phyloP scores from a whole-genome alignment of 2,329 filamentous ascomycete species.

The Paecilomyces fulvus region DNA sequence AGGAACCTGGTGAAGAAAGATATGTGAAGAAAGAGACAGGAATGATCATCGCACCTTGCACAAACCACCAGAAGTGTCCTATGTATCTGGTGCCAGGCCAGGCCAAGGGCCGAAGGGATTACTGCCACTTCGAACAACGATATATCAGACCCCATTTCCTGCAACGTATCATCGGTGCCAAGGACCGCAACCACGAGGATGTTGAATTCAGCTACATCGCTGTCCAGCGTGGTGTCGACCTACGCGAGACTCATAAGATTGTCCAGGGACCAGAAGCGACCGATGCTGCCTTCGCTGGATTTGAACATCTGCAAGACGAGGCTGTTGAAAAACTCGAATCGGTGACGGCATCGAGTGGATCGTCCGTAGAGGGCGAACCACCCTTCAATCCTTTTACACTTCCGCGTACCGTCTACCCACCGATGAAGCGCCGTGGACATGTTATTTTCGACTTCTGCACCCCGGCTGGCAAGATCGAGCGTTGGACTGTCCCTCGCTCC shows the following conservation, averaged over 20 bases:
- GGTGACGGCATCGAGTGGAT: slow-evolving; percentile 3
- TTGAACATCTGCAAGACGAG: slow-evolving; percentile 43
- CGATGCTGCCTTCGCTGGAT: slow-evolving; percentile 63
- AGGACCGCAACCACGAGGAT: slow-evolving; percentile 75
- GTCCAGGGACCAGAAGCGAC: slow-evolving; percentile 51
- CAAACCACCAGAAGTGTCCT: slow-evolving; percentile 78
- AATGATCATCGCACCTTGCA: slow-evolving; percentile 63
- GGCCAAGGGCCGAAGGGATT: slow-evolving; percentile 70
- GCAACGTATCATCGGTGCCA: slow-evolving; percentile 61
- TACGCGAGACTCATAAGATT: slow-evolving; percentile 35
- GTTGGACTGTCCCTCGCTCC: slow-evolving; percentile 83
- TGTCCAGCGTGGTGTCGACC: slow-evolving; percentile 66
- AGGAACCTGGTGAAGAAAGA: slow-evolving; percentile 18
- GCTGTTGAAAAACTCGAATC: not conserved
- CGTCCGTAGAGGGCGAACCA: slow-evolving; percentile 11
- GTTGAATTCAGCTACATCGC: slow-evolving; percentile 84
- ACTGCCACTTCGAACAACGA: slow-evolving; percentile 83
- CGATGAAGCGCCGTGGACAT: slow-evolving; percentile 81
- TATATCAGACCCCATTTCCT: slow-evolving; percentile 78
- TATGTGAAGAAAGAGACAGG: slow-evolving; percentile 45
- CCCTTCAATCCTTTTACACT: slow-evolving; percentile 54
- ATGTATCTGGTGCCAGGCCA: slow-evolving; percentile 73
- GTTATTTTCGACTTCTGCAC: slow-evolving; percentile 89
- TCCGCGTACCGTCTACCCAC: slow-evolving; percentile 68
- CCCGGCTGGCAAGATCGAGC: slow-evolving; percentile 72